A percentile compares a stretch with the other conserved stretches of the same genome.
Conservation (phyloP, 495 filamentous ascomycete genomes). For the Amorphotheca resinae region DNA sequence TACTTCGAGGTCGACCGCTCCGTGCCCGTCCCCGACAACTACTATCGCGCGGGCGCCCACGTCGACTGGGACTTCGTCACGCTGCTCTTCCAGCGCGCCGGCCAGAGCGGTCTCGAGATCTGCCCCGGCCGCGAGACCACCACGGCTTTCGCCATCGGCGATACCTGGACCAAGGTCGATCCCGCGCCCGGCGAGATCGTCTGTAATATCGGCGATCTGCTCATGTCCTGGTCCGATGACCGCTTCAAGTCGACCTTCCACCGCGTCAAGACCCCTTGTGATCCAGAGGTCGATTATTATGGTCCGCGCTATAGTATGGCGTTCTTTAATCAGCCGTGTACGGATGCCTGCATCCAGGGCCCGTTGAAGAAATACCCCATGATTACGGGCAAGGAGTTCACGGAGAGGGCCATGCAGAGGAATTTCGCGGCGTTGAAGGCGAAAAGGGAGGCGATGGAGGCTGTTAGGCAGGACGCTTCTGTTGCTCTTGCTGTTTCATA, state of each 20-base stretch:
- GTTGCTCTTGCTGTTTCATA: background rate
- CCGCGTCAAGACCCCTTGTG: slow-evolving; percentile 34
- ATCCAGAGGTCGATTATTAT: slow-evolving; percentile 38
- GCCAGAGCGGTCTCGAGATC: slow-evolving; percentile 51
- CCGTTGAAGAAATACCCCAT: slow-evolving; percentile 47
- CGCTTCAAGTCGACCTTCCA: slow-evolving; percentile 56
- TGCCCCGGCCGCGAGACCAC: slow-evolving; percentile 52
- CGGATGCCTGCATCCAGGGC: slow-evolving; percentile 46
- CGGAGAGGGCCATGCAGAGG: slow-evolving; percentile 41
- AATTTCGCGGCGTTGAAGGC: slow-evolving; percentile 39
- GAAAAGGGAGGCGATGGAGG: slow-evolving; percentile 21
- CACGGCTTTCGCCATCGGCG: slow-evolving; percentile 45
- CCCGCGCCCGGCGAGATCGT: slow-evolving; percentile 45
- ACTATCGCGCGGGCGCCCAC: slow-evolving; percentile 52
- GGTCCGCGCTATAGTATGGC: slow-evolving; percentile 50
- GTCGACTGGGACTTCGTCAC: slow-evolving; percentile 53
- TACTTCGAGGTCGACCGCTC: slow-evolving; percentile 31
- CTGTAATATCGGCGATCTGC: slow-evolving; percentile 55
- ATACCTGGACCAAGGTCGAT: slow-evolving; percentile 50
- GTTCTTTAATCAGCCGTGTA: slow-evolving; percentile 54
- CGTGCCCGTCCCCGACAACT: slow-evolving; percentile 29
- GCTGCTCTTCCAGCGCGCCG: slow-evolving; percentile 51
- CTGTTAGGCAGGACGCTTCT: background rate
- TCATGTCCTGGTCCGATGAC: slow-evolving; percentile 57
- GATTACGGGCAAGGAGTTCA: slow-evolving; percentile 47